Percentiles rank a stretch among this genome's conserved stretches.
Evolutionary conservation across 495 filamentous ascomycete genomes (phyloP).

Genomic region (Trichoderma asperelloides): DNA sequence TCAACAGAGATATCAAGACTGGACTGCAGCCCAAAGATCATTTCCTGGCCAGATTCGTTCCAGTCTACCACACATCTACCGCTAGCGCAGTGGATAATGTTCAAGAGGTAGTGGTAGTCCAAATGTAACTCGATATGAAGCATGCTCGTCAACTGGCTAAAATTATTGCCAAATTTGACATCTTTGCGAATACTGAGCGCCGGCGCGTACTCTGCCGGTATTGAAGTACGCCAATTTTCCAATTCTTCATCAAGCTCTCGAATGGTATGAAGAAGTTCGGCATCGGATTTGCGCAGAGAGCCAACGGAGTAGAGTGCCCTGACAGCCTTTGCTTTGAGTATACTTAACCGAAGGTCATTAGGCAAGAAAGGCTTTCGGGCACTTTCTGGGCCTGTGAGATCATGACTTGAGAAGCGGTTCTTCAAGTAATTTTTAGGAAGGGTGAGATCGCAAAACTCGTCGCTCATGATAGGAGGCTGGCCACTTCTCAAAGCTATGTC

Average conservation of each 20-base stretch:
- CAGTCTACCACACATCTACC: conserved; percentile 10
- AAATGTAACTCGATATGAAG: conserved; percentile 38
- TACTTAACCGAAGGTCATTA: conserved; percentile 38
- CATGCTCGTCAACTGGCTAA: conserved; percentile 20
- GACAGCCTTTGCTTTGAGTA: conserved; percentile 43
- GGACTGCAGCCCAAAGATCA: conserved; percentile 38
- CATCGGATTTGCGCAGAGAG: conserved; percentile 39
- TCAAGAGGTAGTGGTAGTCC: conserved; percentile 45
- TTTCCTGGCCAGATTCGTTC: conserved; percentile 25
- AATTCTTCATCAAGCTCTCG: conserved; percentile 44
- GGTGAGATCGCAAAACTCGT: conserved; percentile 47
- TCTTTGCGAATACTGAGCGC: conserved; percentile 33
- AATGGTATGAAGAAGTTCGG: conserved; percentile 43
- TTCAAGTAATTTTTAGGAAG: conserved; percentile 38
- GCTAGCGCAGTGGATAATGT: conserved; percentile 43
- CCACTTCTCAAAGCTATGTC: conserved; percentile 42
- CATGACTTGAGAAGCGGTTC: conserved; percentile 18
- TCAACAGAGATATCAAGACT: conserved; percentile 43
- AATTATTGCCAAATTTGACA: background rate
- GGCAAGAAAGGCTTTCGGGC: conserved; percentile 34
- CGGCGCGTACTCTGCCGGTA: conserved; percentile 35
- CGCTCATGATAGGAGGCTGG: conserved; percentile 40
- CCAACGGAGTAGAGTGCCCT: conserved; percentile 39
- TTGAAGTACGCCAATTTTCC: conserved; percentile 39
- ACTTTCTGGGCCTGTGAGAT: conserved; percentile 13